Base-by-base conservation (phyloP, 176 grass and related monocot genomes). In the Phoenix roebelenii region DNA sequence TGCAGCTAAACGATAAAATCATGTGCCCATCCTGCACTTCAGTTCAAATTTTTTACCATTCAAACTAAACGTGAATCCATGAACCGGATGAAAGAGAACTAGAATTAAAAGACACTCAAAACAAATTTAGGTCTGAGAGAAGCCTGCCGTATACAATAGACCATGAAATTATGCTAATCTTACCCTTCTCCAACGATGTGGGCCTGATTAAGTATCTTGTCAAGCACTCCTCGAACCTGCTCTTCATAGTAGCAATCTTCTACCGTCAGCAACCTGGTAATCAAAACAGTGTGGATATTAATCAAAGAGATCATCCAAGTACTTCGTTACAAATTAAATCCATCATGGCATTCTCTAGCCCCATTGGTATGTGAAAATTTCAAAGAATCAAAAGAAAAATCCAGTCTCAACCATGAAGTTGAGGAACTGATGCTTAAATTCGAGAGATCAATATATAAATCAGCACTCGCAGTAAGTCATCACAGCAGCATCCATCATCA, bases 181-280 rank as follows among this genome's bases (percentile, higher is more conserved):
- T 89, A 97, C 92, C 92, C 92, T 97, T 97, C 87, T 72, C 92
- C 92, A 59, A 88, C 77, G 52, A 97, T 59, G 74, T 97, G 87
- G 65, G 85, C 74, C 50, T 85, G 87, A 85, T 88, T 77, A 63
- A 97, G 74, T 84, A 91, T 85, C 59, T 80, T 82, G 32, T 80
- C 75, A 4, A 91, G 75, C 61, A 84, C 59, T 76, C 65, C 75
- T 74, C 55, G 61, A 3, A 66, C 84, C 76, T 80, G 68, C 70
- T 91, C 87, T 85, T 97, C 83, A 67, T 71, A 83, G 80, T 87
- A 83, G 72, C 72, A 88, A 52, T 88, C 92, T 64, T 85, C 92
- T 57, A 97, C 62, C 2, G 75, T 74, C 51, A 97, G 78, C 75
- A 97, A 77, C 78, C 92, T 96, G 61, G 57, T 30, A 23, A 23